These are phyloP conservation scores for Xerophyta viscosa DNA, from an alignment of 106 monocot genomes.

Conservation along the genomic window DNA sequence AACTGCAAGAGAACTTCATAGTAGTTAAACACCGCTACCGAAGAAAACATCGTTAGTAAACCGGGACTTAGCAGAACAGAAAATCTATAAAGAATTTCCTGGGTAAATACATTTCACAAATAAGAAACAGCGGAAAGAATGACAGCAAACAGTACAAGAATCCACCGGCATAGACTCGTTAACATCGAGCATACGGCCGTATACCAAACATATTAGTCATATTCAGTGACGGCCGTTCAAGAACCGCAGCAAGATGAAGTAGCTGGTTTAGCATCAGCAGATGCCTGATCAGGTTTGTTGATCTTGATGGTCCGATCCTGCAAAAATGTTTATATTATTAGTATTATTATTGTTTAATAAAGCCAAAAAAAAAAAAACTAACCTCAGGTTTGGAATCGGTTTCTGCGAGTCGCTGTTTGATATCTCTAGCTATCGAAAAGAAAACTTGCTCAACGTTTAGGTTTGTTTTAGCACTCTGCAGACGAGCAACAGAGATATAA, in stretches of 20 bases:
- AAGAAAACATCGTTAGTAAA: too few species aligned
- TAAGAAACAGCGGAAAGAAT: not conserved
- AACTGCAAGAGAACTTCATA: too few species aligned
- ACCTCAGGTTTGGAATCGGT: constrained; percentile 78
- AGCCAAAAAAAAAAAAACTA: not conserved
- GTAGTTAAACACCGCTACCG: too few species aligned
- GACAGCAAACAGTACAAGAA: not conserved
- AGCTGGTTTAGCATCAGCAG: constrained; percentile 30
- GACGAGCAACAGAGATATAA: not conserved
- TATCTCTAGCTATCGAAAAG: constrained; percentile 91
- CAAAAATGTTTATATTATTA: not conserved
- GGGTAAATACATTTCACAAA: not conserved
- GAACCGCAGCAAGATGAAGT: constrained; percentile 71
- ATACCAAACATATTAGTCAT: constrained; percentile 11
- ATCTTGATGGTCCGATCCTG: constrained; percentile 83
- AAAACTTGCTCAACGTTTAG: constrained; percentile 93
- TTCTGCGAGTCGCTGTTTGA: constrained; percentile 85
- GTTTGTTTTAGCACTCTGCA: constrained; percentile 96
- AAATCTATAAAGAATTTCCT: not conserved
- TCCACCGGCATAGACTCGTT: not conserved
- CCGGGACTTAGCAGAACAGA: not conserved
- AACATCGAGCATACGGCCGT: constrained; percentile 10
- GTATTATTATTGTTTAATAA: not conserved
- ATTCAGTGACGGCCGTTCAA: constrained; percentile 3
- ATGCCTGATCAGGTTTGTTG: constrained; percentile 50